phyloP scores from a whole-genome alignment of 1,139 yeast genomes.

The Taiozyma sp. region DNA sequence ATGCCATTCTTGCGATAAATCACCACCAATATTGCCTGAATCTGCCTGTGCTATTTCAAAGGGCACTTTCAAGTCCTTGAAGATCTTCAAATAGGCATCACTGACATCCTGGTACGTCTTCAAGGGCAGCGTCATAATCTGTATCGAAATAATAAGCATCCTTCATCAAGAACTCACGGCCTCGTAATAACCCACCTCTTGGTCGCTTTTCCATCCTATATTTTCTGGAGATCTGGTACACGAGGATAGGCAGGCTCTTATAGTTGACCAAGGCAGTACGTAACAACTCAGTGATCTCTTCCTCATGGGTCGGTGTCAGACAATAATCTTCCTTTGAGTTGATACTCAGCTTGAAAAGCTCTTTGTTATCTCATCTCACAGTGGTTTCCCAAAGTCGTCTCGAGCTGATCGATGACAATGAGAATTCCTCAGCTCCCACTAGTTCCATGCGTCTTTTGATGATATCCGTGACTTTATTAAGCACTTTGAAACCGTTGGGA shows the following conservation, averaged over 20 bases:
- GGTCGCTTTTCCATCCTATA: slow-evolving; percentile 92
- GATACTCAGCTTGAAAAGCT: slow-evolving; percentile 50
- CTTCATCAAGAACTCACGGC: slow-evolving; percentile 89
- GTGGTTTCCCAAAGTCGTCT: slow-evolving; percentile 67
- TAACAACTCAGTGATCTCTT: slow-evolving; percentile 74
- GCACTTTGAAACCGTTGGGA: slow-evolving; percentile 65
- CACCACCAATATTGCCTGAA: slow-evolving; percentile 92
- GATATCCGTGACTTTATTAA: slow-evolving; percentile 52
- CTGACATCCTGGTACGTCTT: slow-evolving; percentile 57
- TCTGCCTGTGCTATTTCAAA: slow-evolving; percentile 84
- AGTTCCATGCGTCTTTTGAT: slow-evolving; percentile 53
- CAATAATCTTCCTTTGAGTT: slow-evolving; percentile 44
- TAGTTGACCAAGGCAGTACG: slow-evolving; percentile 48
- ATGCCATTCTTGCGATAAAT: slow-evolving; percentile 88
- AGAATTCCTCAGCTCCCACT: slow-evolving; percentile 61
- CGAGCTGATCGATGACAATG: slow-evolving; percentile 59
- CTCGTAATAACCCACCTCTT: slow-evolving; percentile 82
- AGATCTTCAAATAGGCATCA: slow-evolving; percentile 58
- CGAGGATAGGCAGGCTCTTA: slow-evolving; percentile 72
- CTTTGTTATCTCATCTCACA: slow-evolving; percentile 62
- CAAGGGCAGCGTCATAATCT: slow-evolving; percentile 47
- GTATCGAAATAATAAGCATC: slow-evolving; percentile 89
- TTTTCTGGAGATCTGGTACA: too few relatives aligned
- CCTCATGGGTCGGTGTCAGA: slow-evolving; percentile 90
- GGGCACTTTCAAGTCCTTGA: slow-evolving; percentile 64